A percentile compares a stretch with the other conserved stretches of the same genome.
Evolutionary conservation across 176 grass and related monocot species (phyloP).

Genomic region (Oropetium thomaeum): DNA sequence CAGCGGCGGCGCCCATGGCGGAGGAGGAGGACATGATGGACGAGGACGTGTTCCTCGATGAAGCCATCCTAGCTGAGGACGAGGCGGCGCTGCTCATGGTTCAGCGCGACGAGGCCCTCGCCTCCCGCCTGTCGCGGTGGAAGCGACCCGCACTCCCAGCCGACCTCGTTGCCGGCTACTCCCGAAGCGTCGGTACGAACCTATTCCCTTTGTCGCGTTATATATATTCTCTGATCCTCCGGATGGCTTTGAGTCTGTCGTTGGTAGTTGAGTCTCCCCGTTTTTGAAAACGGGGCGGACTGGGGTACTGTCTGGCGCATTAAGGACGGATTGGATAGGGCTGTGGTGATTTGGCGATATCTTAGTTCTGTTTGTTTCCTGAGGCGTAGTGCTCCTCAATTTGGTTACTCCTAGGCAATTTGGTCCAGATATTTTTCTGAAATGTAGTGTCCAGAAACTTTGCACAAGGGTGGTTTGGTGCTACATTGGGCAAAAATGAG

Average conservation of each 20-base stretch:
- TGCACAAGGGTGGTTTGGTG: not conserved
- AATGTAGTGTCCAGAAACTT: not conserved
- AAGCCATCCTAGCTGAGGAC: conserved; percentile 65
- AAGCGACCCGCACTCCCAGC: conserved; percentile 70
- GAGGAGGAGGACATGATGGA: conserved; percentile 98
- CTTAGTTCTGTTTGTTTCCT: not conserved
- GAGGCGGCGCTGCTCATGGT: conserved; percentile 70
- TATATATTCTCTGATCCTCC: not conserved
- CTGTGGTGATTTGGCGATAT: not conserved
- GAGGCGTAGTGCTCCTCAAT: not conserved
- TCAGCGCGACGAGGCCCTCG: conserved; percentile 59
- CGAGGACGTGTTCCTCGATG: conserved; percentile 86
- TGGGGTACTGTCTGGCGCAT: not conserved
- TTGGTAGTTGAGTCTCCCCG: not conserved
- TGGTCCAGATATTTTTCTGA: not conserved
- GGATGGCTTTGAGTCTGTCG: not conserved
- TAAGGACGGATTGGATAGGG: not conserved
- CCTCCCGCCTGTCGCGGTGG: conserved; percentile 77
- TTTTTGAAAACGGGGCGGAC: not conserved
- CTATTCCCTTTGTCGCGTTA: not conserved
- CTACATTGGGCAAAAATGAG: not conserved
- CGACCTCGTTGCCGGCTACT: conserved; percentile 40
- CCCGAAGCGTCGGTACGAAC: conserved; percentile 41
- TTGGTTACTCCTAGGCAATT: not conserved
- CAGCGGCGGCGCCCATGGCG: not conserved